These are phyloP conservation scores for Fonsecaea erecta DNA, from an alignment of 2,329 filamentous ascomycete species.

Conservation along the genomic window DNA sequence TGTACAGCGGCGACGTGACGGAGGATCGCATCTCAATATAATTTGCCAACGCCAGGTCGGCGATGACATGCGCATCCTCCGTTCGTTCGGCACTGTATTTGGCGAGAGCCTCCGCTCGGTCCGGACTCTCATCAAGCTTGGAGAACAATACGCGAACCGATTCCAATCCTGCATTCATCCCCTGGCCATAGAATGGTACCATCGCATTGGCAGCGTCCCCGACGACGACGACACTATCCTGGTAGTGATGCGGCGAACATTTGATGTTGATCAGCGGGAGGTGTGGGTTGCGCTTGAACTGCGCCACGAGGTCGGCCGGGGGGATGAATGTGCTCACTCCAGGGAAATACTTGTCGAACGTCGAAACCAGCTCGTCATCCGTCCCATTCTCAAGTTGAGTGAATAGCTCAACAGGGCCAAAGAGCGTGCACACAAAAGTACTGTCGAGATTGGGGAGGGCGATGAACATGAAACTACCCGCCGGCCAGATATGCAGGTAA, in stretches of 20 bases:
- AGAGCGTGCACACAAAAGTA: conserved; percentile 93
- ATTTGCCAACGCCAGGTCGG: conserved; percentile 86
- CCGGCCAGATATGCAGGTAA: conserved; percentile 97
- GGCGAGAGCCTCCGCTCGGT: conserved; percentile 60
- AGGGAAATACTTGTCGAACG: conserved; percentile 85
- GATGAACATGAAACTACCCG: conserved; percentile 95
- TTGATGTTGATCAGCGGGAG: conserved; percentile 93
- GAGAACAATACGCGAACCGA: conserved; percentile 89
- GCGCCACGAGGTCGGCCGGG: conserved; percentile 68
- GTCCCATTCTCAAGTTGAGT: conserved; percentile 67
- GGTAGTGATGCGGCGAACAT: conserved; percentile 84
- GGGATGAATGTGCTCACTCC: conserved; percentile 70
- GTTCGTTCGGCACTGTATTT: conserved; percentile 76
- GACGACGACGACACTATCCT: conserved; percentile 76
- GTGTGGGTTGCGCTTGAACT: conserved; percentile 83
- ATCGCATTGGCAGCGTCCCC: conserved; percentile 97
- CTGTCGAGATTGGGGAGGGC: conserved; percentile 88
- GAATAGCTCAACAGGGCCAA: conserved; percentile 76
- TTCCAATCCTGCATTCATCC: conserved; percentile 95
- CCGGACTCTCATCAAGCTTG: conserved; percentile 67
- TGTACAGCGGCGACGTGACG: conserved; percentile 77
- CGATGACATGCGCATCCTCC: conserved; percentile 84
- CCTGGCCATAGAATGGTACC: conserved; percentile 98
- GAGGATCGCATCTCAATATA: conserved; percentile 92
- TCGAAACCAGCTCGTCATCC: conserved; percentile 60